A percentile compares a stretch with the other conserved stretches of the same genome.
Evolutionary conservation across 1,139 yeast species (phyloP).

Genomic region (Magnusiomyces ingens): DNA sequence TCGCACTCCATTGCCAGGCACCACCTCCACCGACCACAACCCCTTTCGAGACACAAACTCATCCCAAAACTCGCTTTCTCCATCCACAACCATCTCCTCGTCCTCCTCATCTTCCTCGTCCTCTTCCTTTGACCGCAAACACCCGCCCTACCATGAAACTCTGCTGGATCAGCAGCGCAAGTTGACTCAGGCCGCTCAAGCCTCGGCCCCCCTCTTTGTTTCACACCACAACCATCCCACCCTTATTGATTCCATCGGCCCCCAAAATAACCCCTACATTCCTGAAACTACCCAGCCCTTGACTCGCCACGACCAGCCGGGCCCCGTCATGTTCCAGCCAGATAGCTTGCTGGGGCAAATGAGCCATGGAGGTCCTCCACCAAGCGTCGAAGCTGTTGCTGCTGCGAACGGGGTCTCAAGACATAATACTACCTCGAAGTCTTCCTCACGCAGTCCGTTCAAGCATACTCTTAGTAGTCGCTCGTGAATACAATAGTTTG

Average conservation of each 20-base stretch:
- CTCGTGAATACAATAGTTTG: no score
- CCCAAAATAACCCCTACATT: neutral
- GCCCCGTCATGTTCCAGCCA: neutral
- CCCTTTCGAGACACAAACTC: no score
- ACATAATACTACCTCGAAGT: no score
- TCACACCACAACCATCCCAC: constrained; percentile 1
- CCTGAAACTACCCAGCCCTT: neutral
- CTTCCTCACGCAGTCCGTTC: no score
- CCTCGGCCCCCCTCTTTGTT: neutral
- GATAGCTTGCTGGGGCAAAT: constrained; percentile 5
- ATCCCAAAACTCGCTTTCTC: no score
- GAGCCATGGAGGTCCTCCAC: neutral
- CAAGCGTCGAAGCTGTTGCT: neutral
- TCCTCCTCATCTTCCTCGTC: neutral
- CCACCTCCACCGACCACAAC: no score
- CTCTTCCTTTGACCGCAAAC: neutral
- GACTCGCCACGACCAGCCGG: neutral
- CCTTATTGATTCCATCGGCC: constrained; percentile 5
- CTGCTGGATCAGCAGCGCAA: constrained; percentile 1
- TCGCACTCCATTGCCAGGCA: no score
- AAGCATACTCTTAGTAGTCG: no score
- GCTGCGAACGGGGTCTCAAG: neutral
- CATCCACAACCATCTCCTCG: neutral
- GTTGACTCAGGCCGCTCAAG: neutral
- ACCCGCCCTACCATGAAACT: neutral